A percentile compares a stretch with the other conserved stretches of the same genome.
Evolutionary conservation across 2,329 filamentous ascomycete species (phyloP).

Genomic region (Chaetomiaceae sp.): DNA sequence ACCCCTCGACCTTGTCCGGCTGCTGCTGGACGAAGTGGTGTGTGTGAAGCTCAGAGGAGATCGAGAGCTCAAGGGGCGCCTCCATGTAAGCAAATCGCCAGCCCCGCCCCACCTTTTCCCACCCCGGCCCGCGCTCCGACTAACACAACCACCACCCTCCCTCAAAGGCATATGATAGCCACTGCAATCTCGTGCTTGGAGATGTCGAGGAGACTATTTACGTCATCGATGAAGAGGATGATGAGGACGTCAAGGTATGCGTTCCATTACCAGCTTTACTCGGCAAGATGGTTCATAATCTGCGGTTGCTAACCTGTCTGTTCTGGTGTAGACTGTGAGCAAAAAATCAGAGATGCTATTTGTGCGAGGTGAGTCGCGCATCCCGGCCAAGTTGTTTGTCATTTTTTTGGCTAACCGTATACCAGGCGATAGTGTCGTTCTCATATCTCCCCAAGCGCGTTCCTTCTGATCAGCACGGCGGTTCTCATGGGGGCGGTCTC

Average conservation of each 20-base stretch:
- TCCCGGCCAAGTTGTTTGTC: background rate
- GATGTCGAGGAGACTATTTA: constrained; percentile 98
- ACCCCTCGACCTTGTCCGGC: constrained; percentile 89
- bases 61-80: constrained; percentile 86
- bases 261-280: background rate
- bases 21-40: constrained; percentile 91
- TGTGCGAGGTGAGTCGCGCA: constrained; percentile 71
- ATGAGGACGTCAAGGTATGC: constrained; percentile 66
- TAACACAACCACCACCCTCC: background rate
- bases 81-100: constrained; percentile 64
- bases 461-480: constrained; percentile 16
- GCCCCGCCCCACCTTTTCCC: background rate
- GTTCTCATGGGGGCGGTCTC: too few relatives aligned
- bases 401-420: background rate
- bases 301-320: constrained; percentile 6
- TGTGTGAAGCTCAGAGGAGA: constrained; percentile 97
- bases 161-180: constrained; percentile 87
- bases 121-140: background rate
- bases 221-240: constrained; percentile 76
- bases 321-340: constrained; percentile 66
- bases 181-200: constrained; percentile 93
- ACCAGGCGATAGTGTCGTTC: constrained; percentile 29
- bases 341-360: constrained; percentile 99
- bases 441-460: constrained; percentile 28
- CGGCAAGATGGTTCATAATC: background rate